phyloP scores from a whole-genome alignment of 208 protist genomes.

The Trypanosoma mega region DNA sequence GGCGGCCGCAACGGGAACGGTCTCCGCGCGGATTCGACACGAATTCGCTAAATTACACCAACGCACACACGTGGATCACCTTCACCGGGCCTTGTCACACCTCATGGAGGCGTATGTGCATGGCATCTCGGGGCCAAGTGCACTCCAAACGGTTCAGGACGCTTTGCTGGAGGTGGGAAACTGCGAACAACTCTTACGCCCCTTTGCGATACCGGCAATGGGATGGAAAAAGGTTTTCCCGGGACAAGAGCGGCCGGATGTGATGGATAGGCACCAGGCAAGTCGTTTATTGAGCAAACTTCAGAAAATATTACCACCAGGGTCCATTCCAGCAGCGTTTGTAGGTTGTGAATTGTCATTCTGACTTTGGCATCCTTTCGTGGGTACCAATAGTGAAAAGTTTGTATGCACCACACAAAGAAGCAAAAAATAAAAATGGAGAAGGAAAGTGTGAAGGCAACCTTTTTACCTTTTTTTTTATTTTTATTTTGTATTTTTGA shows the following conservation, averaged over 20 bases:
- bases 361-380: no score
- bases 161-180: constrained; percentile 13
- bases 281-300: constrained; percentile 9
- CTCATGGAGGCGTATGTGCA: constrained; percentile 46
- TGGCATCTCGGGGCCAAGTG: not conserved
- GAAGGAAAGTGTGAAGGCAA: not conserved
- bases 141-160: not conserved
- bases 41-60: constrained; percentile 24
- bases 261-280: constrained; percentile 22
- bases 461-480: not conserved
- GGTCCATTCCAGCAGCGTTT: constrained; percentile 6
- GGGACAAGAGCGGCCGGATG: constrained; percentile 15
- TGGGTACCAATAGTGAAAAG: no score
- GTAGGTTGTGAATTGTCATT: constrained; percentile 2
- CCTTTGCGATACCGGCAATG: constrained; percentile 18
- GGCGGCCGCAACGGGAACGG: not conserved
- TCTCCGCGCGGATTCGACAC: constrained; percentile 4
- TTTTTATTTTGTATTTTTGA: no score
- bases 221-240: constrained; percentile 13
- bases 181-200: constrained; percentile 21
- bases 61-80: constrained; percentile 23
- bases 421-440: no score
- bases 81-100: constrained; percentile 31
- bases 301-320: not conserved
- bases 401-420: no score